Evolutionary conservation across 2,329 filamentous ascomycete species (phyloP), one percentile per base, ranked within the genome.

Genomic region (Talaromyces piceae): DNA sequence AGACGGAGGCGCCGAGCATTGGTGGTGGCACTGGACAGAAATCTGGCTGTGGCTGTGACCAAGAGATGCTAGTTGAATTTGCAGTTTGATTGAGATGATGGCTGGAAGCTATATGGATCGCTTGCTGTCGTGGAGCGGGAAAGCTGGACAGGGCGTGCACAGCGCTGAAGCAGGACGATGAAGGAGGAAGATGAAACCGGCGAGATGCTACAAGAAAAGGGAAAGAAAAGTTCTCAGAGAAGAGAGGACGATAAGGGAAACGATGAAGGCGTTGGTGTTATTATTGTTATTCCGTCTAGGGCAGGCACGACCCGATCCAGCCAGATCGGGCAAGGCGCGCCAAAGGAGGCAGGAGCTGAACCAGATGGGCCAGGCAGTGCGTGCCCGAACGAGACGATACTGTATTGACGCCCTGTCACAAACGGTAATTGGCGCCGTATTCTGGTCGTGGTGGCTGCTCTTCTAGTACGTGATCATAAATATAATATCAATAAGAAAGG

Each of bases 171-270:
- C n/a, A 55, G 47, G 50, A 45, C 44, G 46, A 49, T 45, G 49
- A 49, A 20, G 50, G 46, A 54, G 49, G n/a, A n/a, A n/a, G n/a
- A n/a, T n/a, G n/a, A n/a, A 49, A 50, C 49, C 48, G 37, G 54
- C 45, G 41, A 12, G 41, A 25, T 45, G 41, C 41, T 23, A 22
- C n/a, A 20, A 12, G 26, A 44, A 44, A 18, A 11, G 23, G 26
- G n/a, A 12, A 9, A 12, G 26, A 37, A 37, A 18, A 45, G 26
- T 45, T 28, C 22, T 26, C 22, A 45, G 41, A 28, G 30, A 33
- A 33, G 13, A 45, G 20, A 45, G 25, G 26, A 26, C 22, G 41
- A 25, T 45, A 18, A 45, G 26, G 20, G n/a, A 11, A 33, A 33
- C 11, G 13, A 33, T 33, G n/a, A n/a, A n/a, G n/a, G n/a, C n/a